Evolutionary conservation across 345 rosid species (phyloP), one percentile per base, ranked within the genome.

Genomic region (Brassica incana): DNA sequence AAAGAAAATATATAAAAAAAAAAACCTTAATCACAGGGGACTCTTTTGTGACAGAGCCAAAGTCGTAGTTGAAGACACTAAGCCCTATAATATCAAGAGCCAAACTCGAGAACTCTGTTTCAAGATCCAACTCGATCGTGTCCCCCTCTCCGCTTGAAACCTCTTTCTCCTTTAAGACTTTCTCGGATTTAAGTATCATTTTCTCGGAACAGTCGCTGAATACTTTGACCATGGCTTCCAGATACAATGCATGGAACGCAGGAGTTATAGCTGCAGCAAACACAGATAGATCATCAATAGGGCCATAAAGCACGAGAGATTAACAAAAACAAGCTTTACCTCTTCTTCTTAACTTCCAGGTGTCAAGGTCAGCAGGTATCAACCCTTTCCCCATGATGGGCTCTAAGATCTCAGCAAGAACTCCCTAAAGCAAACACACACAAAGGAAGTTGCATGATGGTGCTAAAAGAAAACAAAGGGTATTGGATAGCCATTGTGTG

Each of bases 371-470:
- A 35, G 99, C 99, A 54, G 99, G 99, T 82, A 95, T 91, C 80
- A 95, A 90, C 78, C 99, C 99, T 83, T 92, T 95, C 2, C 97
- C 99, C 99, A 95, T 95, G 83, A 92, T 92, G 3, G 99, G 97
- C 81, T 92, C 99, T 43, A 92, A 86, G 76, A 95, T 95, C 83
- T 95, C 97, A 81, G 99, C 97, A 84, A 95, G 97, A 85, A 95
- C 90, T 76, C 99, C 99, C 97, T 95, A 72, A 12, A 67, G 27
- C 50, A 10, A 43, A 83, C 69, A 78, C 70, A 64, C 71, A 65
- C 65, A 59, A 3, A 45, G 25, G 16, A 81, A 54, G 30, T 50
- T 14, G 48, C 29, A 15, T 10, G 7, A 67, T 4, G 18, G 1
- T 20, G n/a, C 9, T 14, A 1, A 20, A 16, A 45, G 1, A 65